Evolutionary conservation across 257 asterid genomes (phyloP).

Genomic region (Solanum acaule): DNA sequence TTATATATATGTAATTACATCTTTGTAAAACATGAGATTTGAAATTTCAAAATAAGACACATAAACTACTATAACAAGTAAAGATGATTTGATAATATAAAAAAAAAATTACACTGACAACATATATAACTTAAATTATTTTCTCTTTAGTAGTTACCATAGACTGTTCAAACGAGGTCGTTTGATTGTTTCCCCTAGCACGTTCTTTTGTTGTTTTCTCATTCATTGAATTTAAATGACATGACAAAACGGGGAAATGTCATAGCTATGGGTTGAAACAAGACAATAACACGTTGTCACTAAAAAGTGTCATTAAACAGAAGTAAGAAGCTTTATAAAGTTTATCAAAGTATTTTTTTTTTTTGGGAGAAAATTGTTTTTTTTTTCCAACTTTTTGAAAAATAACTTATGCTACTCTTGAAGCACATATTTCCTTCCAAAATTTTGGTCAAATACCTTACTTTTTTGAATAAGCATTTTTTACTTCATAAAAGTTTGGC

Average conservation of each 20-base stretch:
- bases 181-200: background rate
- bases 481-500: fast-evolving
- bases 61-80: background rate
- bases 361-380: too few species aligned
- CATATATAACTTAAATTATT: background rate
- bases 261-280: background rate
- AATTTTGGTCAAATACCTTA: background rate
- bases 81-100: background rate
- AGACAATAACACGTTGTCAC: background rate
- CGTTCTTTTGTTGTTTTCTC: background rate
- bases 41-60: background rate
- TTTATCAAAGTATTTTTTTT: background rate
- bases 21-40: background rate
- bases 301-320: background rate
- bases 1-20: background rate
- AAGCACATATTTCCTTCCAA: too few species aligned
- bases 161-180: background rate
- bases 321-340: background rate
- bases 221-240: background rate
- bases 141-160: background rate
- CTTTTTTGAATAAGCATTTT: background rate
- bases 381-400: too few species aligned
- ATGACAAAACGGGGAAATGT: background rate
- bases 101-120: too few species aligned
- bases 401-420: fast-evolving